Evolutionary conservation across 1,284 basidiomycete genomes (phyloP).

Genomic region (Malassezia nana): DNA sequence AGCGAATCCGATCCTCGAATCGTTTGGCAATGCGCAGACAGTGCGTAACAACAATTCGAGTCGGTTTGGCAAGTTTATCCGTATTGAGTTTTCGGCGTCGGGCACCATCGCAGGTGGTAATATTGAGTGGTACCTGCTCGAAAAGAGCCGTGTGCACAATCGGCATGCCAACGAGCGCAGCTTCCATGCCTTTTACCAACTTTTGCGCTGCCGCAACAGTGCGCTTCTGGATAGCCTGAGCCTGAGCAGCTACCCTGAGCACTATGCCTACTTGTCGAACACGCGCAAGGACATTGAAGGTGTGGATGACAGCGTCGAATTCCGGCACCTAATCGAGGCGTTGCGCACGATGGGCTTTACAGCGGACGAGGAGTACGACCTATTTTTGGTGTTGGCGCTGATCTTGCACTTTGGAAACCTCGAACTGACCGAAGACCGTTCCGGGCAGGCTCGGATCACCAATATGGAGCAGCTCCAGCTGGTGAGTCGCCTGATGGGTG

Average conservation of each 20-base stretch:
- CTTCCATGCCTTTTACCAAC: slow-evolving; percentile 96
- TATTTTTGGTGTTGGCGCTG: slow-evolving; percentile 87
- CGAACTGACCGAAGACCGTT: slow-evolving; percentile 65
- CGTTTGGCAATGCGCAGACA: slow-evolving; percentile 97
- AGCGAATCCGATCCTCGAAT: slow-evolving; percentile 94
- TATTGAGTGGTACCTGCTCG: slow-evolving; percentile 97
- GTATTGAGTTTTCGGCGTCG: slow-evolving; percentile 84
- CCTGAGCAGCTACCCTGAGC: slow-evolving; percentile 60
- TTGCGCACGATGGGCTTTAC: slow-evolving; percentile 80
- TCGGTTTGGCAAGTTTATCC: slow-evolving; percentile 92
- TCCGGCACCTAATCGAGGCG: slow-evolving; percentile 68
- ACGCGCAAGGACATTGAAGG: slow-evolving; percentile 85
- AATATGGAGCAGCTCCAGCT: slow-evolving; percentile 56
- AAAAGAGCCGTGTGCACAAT: slow-evolving; percentile 76
- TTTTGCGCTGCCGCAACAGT: slow-evolving; percentile 49
- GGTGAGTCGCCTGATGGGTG: slow-evolving; percentile 82
- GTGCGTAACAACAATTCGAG: slow-evolving; percentile 98
- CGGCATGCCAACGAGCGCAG: slow-evolving; percentile 59
- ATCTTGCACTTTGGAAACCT: slow-evolving; percentile 96
- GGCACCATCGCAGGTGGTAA: slow-evolving; percentile 96
- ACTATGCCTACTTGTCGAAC: slow-evolving; percentile 84
- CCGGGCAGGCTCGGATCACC: slow-evolving; percentile 74
- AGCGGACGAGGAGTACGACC: slow-evolving; percentile 70
- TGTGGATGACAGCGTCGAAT: slow-evolving; percentile 83
- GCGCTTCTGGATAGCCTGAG: slow-evolving; percentile 57